These are phyloP conservation scores for Ceratobasidium sp. DNA, from an alignment of 1,284 basidiomycete species.

Conservation along the genomic window DNA sequence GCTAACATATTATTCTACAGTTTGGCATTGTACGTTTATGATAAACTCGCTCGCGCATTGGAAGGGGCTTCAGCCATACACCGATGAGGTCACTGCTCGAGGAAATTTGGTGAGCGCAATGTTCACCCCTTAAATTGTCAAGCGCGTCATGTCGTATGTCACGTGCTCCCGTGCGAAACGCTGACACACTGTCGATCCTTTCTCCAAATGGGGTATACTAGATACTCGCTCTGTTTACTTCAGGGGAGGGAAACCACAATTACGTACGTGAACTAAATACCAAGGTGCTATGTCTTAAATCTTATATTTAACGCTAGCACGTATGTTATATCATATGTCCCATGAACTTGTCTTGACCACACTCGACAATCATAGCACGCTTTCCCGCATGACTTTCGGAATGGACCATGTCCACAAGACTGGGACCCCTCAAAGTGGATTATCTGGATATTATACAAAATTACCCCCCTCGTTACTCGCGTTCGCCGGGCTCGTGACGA, in stretches of 20 bases:
- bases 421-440: conserved; percentile 89
- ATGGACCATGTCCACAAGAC: conserved; percentile 67
- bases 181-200: conserved; percentile 20
- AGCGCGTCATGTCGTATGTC: background rate
- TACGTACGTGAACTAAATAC: conserved; percentile 62
- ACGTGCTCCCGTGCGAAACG: conserved; percentile 11
- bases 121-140: background rate
- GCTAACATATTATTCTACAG: conserved; percentile 53
- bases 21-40: conserved; percentile 83
- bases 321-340: conserved; percentile 54
- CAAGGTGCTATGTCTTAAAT: conserved; percentile 16
- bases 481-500: conserved; percentile 64
- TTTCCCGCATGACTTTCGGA: conserved; percentile 80
- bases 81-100: conserved; percentile 79
- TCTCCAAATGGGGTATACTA: conserved; percentile 51
- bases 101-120: conserved; percentile 68
- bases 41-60: conserved; percentile 86
- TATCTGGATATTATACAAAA: conserved; percentile 66
- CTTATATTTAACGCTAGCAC: conserved; percentile 41
- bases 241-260: conserved; percentile 84
- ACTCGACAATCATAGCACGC: conserved; percentile 66
- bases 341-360: conserved; percentile 40
- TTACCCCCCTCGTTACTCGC: conserved; percentile 65
- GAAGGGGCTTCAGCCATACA: conserved; percentile 80
- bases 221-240: conserved; percentile 75